Evolutionary conservation across 805 yeast genomes (phyloP), one percentile per base, ranked within the genome.

Genomic region (Brettanomyces sp.): DNA sequence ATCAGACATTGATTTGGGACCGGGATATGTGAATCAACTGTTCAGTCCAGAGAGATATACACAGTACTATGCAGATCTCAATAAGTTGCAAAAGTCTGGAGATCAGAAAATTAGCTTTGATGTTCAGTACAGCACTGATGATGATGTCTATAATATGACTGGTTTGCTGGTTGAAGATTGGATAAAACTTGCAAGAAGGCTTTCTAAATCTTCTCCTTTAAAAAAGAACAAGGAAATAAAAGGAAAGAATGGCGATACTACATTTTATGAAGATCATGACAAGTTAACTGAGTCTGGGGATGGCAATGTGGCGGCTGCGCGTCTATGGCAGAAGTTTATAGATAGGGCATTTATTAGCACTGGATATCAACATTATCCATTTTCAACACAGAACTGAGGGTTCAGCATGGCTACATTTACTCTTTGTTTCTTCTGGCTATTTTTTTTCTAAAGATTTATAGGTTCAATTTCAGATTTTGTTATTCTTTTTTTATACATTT

Each of bases 21-120:
- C 95, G 2, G 96, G 82, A 0, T 85, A 82, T 58, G 63, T 65
- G 2, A 76, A 80, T 2, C 95, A 86, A 65, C 58, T 79, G 32
- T 85, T 85, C 52, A 71, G 91, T 0, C 95, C 95, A 0, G 72
- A 75, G 36, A 67, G 78, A 49, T 88, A 81, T 62, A 79, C 79
- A 1, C 95, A 85, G 58, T 86, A 82, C 59, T 87, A 68, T 59
- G 73, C 80, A n/a, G 86, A 87, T 59, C 68, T 87, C 49, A 55
- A 62, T 48, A 45, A 49, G 18, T 49, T 47, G 9, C 78, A 79
- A 49, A 49, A 59, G 4, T 53, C 65, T 22, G 64, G 66, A 0
- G 57, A 60, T 11, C 65, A 71, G 52, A 60, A 68, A 14, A 83
- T 85, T 52, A 66, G 61, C 5, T 86, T 71, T 57, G 75, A 80